These are phyloP conservation scores for Massarina eburnea DNA, from an alignment of 2,329 filamentous ascomycete genomes.

Conservation along the genomic window DNA sequence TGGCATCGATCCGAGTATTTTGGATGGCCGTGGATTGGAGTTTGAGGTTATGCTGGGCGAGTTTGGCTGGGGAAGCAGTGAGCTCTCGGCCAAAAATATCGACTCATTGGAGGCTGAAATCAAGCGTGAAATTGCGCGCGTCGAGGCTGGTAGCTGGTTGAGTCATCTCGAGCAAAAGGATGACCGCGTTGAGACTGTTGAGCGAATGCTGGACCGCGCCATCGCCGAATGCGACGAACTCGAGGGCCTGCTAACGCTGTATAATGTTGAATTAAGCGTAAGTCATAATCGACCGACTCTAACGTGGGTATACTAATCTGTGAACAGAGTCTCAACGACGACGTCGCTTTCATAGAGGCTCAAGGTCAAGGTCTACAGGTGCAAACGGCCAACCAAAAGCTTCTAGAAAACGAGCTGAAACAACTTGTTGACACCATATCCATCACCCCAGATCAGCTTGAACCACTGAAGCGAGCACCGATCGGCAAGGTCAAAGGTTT, in stretches of 20 bases:
- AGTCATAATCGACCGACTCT: constrained; percentile 41
- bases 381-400: constrained; percentile 94
- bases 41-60: constrained; percentile 83
- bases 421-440: constrained; percentile 88
- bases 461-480: constrained; percentile 71
- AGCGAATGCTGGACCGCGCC: constrained; percentile 81
- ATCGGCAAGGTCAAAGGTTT: constrained; percentile 72
- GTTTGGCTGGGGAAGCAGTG: constrained; percentile 82
- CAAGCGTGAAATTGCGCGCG: constrained; percentile 83
- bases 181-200: constrained; percentile 83
- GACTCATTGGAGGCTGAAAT: constrained; percentile 81
- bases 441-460: constrained; percentile 75
- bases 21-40: constrained; percentile 75
- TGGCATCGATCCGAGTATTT: constrained; percentile 73
- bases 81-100: constrained; percentile 72
- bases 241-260: constrained; percentile 89
- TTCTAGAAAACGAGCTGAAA: constrained; percentile 86
- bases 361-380: constrained; percentile 97
- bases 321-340: constrained; percentile 81
- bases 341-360: constrained; percentile 95
- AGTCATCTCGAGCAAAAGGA: constrained; percentile 82
- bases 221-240: constrained; percentile 95
- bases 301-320: constrained; percentile 21
- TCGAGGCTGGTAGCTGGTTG: constrained; percentile 91
- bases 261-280: constrained; percentile 90